phyloP scores from a whole-genome alignment of 2,329 filamentous ascomycete genomes.

The Fusarium oligoseptatum region DNA sequence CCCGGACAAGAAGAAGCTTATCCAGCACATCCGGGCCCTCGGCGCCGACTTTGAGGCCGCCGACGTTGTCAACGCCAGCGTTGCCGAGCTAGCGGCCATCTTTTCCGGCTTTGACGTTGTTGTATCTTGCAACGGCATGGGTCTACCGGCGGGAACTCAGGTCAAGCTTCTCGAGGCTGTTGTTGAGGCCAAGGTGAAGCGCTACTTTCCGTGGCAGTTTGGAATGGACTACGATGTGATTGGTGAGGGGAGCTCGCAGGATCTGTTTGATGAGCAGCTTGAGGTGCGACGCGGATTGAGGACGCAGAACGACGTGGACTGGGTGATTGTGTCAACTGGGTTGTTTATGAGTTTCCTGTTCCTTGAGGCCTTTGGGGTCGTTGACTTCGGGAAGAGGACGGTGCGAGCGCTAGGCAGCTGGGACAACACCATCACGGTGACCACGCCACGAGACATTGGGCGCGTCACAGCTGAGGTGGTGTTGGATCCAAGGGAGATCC shows the following conservation, averaged over 20 bases:
- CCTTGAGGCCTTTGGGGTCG: slow-evolving; percentile 71
- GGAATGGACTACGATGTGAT: slow-evolving; percentile 79
- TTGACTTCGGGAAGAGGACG: slow-evolving; percentile 59
- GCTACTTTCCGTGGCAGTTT: slow-evolving; percentile 80
- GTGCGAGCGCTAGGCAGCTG: slow-evolving; percentile 71
- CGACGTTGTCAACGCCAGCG: slow-evolving; percentile 57
- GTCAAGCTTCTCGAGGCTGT: slow-evolving; percentile 69
- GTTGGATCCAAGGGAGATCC: slow-evolving; percentile 53
- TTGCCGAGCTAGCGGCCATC: slow-evolving; percentile 54
- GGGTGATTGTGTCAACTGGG: slow-evolving; percentile 77
- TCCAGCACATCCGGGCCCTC: slow-evolving; percentile 52
- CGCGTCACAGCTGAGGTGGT: slow-evolving; percentile 69
- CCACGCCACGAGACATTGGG: slow-evolving; percentile 74
- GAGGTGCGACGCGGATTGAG: slow-evolving; percentile 67
- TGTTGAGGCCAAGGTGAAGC: slow-evolving; percentile 60
- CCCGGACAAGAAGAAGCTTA: slow-evolving; percentile 52
- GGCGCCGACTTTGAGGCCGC: slow-evolving; percentile 58
- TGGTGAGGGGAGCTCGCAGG: slow-evolving; percentile 69
- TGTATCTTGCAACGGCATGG: slow-evolving; percentile 73
- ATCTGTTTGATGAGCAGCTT: slow-evolving; percentile 77
- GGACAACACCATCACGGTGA: slow-evolving; percentile 73
- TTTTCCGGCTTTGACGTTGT: slow-evolving; percentile 66
- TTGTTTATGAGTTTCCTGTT: slow-evolving; percentile 81
- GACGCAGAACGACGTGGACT: slow-evolving; percentile 61
- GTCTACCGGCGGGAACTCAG: slow-evolving; percentile 66